These are phyloP conservation scores for Erysiphe pisi DNA, from an alignment of 2,329 filamentous ascomycete species.

Conservation along the genomic window DNA sequence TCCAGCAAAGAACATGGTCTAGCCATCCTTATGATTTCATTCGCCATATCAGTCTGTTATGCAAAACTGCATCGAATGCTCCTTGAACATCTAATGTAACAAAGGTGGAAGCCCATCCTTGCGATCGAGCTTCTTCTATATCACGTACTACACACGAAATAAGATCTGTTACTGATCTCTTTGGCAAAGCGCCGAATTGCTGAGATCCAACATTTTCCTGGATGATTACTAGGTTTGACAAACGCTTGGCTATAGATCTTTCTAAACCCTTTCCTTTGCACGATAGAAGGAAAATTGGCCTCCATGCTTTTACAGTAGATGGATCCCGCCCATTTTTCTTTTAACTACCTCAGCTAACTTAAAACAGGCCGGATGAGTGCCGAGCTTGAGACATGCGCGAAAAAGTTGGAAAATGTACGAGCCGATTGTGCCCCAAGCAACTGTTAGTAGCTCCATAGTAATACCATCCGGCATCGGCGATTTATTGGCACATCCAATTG, in stretches of 20 bases:
- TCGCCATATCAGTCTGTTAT: background rate
- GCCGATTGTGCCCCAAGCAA: background rate
- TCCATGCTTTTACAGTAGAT: background rate
- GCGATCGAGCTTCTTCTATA: background rate
- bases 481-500: no score
- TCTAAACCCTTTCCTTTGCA: background rate
- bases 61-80: constrained; percentile 9
- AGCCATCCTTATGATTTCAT: background rate
- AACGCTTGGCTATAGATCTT: background rate
- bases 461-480: background rate
- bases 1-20: background rate
- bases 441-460: background rate
- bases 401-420: background rate
- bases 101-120: background rate
- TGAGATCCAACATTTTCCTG: background rate
- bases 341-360: background rate
- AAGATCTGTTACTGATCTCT: background rate
- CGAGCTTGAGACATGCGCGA: background rate
- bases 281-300: background rate
- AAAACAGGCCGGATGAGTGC: background rate
- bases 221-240: background rate
- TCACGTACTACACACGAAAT: background rate
- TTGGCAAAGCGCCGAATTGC: background rate
- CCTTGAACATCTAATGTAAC: background rate
- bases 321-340: background rate